Conservation (phyloP, 2,329 filamentous ascomycete genomes). For the Ilyonectria robusta region DNA sequence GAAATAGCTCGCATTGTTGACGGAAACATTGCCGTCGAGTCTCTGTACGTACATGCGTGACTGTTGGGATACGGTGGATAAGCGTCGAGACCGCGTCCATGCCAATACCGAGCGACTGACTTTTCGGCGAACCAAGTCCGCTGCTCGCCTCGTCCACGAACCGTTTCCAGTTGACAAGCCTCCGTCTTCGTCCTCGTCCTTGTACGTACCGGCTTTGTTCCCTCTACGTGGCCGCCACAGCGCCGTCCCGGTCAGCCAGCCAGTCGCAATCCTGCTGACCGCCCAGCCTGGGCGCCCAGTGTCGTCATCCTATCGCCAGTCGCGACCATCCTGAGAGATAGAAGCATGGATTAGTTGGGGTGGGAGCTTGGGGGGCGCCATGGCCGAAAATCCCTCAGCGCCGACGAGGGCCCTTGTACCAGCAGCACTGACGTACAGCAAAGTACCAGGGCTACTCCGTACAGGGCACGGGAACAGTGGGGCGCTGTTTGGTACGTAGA, state of each 20-base stretch:
- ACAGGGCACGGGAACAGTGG: constrained; percentile 37
- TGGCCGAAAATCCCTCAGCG: constrained; percentile 49
- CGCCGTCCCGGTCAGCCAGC: constrained; percentile 31
- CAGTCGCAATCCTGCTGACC: constrained; percentile 49
- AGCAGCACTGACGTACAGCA: constrained; percentile 47
- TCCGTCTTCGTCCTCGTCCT: constrained; percentile 13
- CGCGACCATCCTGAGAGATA: constrained; percentile 41
- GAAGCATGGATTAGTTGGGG: constrained; percentile 41
- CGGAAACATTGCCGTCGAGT: constrained; percentile 18
- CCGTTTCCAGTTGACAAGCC: constrained; percentile 16
- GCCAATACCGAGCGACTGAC: constrained; percentile 23
- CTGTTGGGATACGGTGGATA: constrained; percentile 14
- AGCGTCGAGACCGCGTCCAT: constrained; percentile 30
- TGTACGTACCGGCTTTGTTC: constrained; percentile 3
- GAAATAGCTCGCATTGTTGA: constrained; percentile 18
- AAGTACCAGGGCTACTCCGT: constrained; percentile 39
- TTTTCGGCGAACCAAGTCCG: constrained; percentile 21
- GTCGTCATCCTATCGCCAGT: constrained; percentile 44
- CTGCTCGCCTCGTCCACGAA: constrained; percentile 32
- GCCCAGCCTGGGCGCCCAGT: constrained; percentile 43
- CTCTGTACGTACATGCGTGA: constrained; percentile 2
- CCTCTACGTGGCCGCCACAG: not conserved
- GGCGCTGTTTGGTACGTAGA: constrained; percentile 22
- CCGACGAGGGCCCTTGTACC: constrained; percentile 42
- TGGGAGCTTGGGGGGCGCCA: constrained; percentile 35